Evolutionary conservation across 257 asterid genomes (phyloP), one percentile per base, ranked within the genome.

Genomic region (Penstemon davidsonii): DNA sequence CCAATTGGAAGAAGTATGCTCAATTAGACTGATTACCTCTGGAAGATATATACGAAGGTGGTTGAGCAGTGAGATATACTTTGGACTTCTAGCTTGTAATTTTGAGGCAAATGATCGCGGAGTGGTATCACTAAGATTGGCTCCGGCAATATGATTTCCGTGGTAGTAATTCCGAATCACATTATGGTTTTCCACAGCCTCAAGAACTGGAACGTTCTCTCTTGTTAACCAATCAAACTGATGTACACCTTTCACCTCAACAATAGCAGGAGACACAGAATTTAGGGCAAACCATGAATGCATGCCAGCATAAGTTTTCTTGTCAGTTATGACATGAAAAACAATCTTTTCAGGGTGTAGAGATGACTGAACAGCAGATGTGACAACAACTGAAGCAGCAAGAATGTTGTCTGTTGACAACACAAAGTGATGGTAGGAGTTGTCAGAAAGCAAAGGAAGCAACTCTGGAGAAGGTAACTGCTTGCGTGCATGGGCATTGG

Each of bases 281-380:
- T 93, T 89, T 78, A 93, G 70, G 41, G 99, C 97, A 55, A 93
- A 93, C 97, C 99, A 93, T 41, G 99, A 88, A 79, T 93, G 99
- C 97, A 93, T 93, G 81, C 92, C 97, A 25, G 99, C 92, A 74
- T 88, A 93, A 66, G 97, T 93, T 87, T 93, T 93, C 85, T 93
- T 93, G 88, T 93, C 97, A 6, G 97, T 94, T 64, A 94, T 84
- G 86, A 94, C 96, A 75, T 94, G 99, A 83, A 94, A 94, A 78
- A 94, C 88, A 69, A 90, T 83, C 79, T 81, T 94, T 76, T 81
- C 95, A 60, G 99, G 97, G 55, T 78, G 76, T 45, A 74, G 67
- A 61, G 95, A 87, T 76, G 99, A 84, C 81, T 80, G 90, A 67
- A 94, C 86, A 47, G 97, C 83, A 79, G 97, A 90, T 56, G 85